Evolutionary conservation across 139 green algal species (phyloP).

Genomic region (Chlamydomonas sphaeroides): DNA sequence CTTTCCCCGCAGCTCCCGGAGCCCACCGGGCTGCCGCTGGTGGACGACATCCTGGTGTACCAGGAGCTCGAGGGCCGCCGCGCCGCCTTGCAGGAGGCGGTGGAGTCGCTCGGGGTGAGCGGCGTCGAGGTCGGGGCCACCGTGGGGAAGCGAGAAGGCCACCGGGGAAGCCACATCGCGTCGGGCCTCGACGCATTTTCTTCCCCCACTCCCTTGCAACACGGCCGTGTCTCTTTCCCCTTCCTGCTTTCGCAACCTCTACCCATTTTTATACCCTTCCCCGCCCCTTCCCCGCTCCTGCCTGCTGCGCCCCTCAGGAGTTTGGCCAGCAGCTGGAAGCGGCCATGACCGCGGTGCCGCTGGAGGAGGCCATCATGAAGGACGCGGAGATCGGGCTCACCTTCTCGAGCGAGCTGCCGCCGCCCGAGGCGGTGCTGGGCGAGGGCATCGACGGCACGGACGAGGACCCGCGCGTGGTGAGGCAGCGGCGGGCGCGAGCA

Average conservation of each 20-base stretch:
- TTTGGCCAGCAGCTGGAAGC: not conserved
- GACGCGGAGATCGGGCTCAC: not conserved
- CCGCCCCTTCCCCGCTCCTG: no score
- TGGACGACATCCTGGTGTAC: not conserved
- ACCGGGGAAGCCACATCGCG: no score
- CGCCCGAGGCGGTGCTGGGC: not conserved
- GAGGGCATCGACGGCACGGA: not conserved
- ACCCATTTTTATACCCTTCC: no score
- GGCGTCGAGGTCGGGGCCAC: not conserved
- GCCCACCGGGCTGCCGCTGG: no score
- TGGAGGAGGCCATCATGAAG: not conserved
- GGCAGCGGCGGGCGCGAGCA: no score
- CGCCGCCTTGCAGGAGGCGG: constrained; percentile 3
- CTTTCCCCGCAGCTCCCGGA: no score
- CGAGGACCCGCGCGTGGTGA: constrained; percentile 23
- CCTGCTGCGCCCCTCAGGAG: no score
- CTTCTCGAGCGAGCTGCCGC: not conserved
- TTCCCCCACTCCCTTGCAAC: no score
- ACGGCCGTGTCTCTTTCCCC: no score
- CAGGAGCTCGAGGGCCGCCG: not conserved
- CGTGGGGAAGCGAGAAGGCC: not conserved
- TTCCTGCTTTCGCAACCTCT: no score
- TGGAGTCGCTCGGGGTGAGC: constrained; percentile 23
- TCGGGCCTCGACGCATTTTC: no score
- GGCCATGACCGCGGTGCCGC: not conserved